Evolutionary conservation across 257 asterid species (phyloP).

Genomic region (Nicotiana noctiflora): DNA sequence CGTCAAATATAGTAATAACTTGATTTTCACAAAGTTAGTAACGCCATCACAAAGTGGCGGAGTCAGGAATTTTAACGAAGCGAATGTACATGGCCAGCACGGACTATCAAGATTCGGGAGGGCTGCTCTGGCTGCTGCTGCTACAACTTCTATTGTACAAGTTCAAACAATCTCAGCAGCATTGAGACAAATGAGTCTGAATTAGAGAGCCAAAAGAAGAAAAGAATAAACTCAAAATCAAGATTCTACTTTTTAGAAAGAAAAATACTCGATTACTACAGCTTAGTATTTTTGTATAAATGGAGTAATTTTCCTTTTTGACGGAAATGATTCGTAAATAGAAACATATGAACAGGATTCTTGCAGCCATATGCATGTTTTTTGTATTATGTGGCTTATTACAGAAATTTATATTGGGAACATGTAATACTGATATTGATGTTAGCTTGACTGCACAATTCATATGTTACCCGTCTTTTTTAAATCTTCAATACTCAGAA

Average conservation of each 20-base stretch:
- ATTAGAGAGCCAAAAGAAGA: not conserved
- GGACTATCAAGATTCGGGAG: slow-evolving; percentile 9
- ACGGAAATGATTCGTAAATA: not conserved
- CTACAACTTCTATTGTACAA: not conserved
- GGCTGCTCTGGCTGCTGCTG: not conserved
- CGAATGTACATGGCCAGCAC: not conserved
- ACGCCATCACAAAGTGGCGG: not conserved
- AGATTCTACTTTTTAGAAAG: not conserved
- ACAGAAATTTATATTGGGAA: not conserved
- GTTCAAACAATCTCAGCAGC: slow-evolving; percentile 5
- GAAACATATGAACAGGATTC: not conserved
- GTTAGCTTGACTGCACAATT: not conserved
- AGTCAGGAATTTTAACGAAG: not conserved
- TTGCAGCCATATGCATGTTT: not conserved
- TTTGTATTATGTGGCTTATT: not conserved
- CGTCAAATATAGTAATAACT: not conserved
- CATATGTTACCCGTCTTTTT: not conserved
- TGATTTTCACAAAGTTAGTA: not conserved
- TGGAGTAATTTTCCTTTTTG: not conserved
- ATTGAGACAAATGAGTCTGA: not conserved
- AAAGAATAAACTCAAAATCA: not conserved
- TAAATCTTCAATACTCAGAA: no score
- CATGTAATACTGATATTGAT: not conserved
- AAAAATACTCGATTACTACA: not conserved
- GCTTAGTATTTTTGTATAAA: not conserved